A percentile compares a stretch with the other conserved stretches of the same genome.
phyloP scores from a whole-genome alignment of 495 filamentous ascomycete genomes.

The Cryomyces minteri region DNA sequence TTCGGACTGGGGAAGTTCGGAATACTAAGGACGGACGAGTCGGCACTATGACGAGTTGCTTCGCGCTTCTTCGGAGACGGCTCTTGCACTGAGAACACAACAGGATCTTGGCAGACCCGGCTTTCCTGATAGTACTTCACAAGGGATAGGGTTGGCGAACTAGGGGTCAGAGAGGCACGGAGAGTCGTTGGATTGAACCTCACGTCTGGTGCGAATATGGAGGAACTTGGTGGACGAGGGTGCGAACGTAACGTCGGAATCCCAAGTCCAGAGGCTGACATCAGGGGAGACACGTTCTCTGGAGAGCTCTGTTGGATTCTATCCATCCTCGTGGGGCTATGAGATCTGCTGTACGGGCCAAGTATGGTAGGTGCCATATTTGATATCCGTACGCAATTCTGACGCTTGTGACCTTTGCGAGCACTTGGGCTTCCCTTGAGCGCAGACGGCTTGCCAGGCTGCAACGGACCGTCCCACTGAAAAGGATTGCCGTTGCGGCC shows the following conservation, averaged over 20 bases:
- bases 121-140: not conserved
- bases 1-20: slow-evolving; percentile 14
- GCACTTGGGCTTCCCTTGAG: slow-evolving; percentile 13
- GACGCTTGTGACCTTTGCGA: slow-evolving; percentile 10
- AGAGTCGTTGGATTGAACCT: slow-evolving; percentile 9
- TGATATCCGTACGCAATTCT: slow-evolving; percentile 14
- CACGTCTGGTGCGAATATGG: slow-evolving; percentile 10
- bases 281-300: slow-evolving; percentile 1
- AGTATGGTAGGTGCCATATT: slow-evolving; percentile 16
- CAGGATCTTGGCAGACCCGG: not conserved
- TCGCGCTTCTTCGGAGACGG: not conserved
- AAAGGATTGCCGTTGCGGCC: slow-evolving; percentile 13
- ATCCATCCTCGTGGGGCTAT: slow-evolving; percentile 14
- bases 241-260: slow-evolving; percentile 7
- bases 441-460: slow-evolving; percentile 8
- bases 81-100: not conserved
- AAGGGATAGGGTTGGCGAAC: slow-evolving; percentile 14
- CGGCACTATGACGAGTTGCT: slow-evolving; percentile 1
- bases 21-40: slow-evolving; percentile 12
- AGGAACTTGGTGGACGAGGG: slow-evolving; percentile 9
- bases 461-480: slow-evolving; percentile 9
- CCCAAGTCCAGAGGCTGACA: slow-evolving; percentile 2
- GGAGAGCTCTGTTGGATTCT: slow-evolving; percentile 14
- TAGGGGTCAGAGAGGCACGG: slow-evolving; percentile 14
- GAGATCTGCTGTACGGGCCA: slow-evolving; percentile 12